These are phyloP conservation scores for Boletus rufocinnamomeus DNA, from an alignment of 768 basidiomycete species.

Conservation along the genomic window DNA sequence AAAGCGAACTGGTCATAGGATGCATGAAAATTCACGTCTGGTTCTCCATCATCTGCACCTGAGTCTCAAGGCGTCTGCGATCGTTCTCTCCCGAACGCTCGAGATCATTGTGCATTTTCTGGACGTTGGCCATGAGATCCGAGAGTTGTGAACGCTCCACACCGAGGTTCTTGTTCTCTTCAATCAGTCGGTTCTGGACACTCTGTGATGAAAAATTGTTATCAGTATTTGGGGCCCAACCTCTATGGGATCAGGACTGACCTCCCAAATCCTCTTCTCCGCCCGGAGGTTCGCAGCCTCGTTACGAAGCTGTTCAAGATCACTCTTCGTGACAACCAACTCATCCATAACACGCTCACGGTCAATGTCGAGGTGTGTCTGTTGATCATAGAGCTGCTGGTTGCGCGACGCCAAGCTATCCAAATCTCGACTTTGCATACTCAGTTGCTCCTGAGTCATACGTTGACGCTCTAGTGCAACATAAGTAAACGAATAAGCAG, in stretches of 20 bases:
- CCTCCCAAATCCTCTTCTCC: constrained; percentile 95
- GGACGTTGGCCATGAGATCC: constrained; percentile 86
- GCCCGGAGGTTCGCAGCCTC: constrained; percentile 87
- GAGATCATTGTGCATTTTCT: constrained; percentile 87
- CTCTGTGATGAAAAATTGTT: constrained; percentile 45
- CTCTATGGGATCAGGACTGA: constrained; percentile 35
- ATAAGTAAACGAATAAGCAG: background rate
- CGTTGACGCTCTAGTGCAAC: constrained; percentile 61
- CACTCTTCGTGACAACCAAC: constrained; percentile 55
- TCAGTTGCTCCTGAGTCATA: constrained; percentile 68
- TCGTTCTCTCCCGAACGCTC: constrained; percentile 85
- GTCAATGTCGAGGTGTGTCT: constrained; percentile 74
- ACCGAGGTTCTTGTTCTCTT: constrained; percentile 80
- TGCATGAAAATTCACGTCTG: constrained; percentile 60
- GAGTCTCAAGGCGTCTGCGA: constrained; percentile 74
- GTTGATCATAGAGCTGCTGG: constrained; percentile 71
- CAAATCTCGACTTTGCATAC: constrained; percentile 62
- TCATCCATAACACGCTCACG: constrained; percentile 70
- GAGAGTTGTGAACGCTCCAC: constrained; percentile 83
- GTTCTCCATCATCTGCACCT: constrained; percentile 73
- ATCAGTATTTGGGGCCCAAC: background rate
- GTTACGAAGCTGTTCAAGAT: constrained; percentile 76
- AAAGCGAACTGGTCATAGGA: background rate
- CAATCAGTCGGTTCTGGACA: constrained; percentile 75
- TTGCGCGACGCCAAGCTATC: constrained; percentile 69